Evolutionary conservation across 1,139 yeast genomes (phyloP), one percentile per base, ranked within the genome.

Genomic region (Geotrichum siamense): DNA sequence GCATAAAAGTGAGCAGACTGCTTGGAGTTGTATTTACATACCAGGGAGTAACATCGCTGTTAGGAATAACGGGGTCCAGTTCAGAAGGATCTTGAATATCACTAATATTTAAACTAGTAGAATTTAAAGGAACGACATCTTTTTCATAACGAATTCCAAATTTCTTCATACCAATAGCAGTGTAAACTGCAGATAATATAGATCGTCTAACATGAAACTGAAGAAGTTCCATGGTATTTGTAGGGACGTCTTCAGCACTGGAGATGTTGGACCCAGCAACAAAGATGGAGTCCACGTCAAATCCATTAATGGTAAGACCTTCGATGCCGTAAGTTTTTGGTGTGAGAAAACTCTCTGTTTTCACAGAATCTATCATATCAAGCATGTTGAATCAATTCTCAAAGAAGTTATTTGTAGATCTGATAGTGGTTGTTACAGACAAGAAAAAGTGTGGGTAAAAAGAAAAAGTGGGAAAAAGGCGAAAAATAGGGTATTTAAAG

Each of bases 181-280:
- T 5, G 12, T 19, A 38, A 10, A 47, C 35, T 5, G 43, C 49
- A n/a, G 45, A 29, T n/a, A 47, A 45, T 3, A 47, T 2, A 16
- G 49, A 47, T n/a, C 47, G 50, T 17, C 45, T 42, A 12, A 59
- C 13, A 27, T 56, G 57, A 43, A 56, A 58, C 43, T 44, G 43
- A 34, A 58, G 48, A 33, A 57, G 40, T 6, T 47, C 47, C 49
- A 47, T 49, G 10, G 61, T 55, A 20, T 41, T 48, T 21, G n/a
- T 38, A n/a, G 53, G 51, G 26, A 54, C 35, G 26, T 41, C 47
- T 16, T 48, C 43, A 1, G 39, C 27, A 1, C 31, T 19, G 2
- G 27, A 12, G n/a, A 47, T 42, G 32, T 55, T 58, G 1, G 60
- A 47, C 3, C 62, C 63, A 1, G 62, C 53, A 1, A 55, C 47